phyloP scores from a whole-genome alignment of 2,329 filamentous ascomycete genomes.

The Fusarium robinianum region DNA sequence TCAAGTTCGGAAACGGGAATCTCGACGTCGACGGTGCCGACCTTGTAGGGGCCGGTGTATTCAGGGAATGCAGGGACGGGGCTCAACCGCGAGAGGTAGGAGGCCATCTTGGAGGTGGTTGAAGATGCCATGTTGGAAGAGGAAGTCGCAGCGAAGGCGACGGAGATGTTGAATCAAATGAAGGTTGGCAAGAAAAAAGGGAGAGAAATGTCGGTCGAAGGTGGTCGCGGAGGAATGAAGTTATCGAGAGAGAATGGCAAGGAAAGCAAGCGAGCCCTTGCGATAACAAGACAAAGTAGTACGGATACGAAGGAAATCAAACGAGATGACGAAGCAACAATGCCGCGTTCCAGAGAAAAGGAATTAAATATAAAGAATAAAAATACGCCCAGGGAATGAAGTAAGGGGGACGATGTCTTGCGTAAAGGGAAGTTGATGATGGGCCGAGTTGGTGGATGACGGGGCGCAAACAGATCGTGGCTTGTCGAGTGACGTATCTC shows the following conservation, averaged over 20 bases:
- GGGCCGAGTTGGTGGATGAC: neutral
- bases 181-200: neutral
- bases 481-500: too few relatives aligned
- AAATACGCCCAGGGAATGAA: too few relatives aligned
- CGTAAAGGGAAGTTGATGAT: neutral
- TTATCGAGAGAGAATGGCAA: neutral
- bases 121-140: slow-evolving; percentile 27
- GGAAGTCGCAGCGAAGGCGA: neutral
- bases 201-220: neutral
- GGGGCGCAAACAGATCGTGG: neutral
- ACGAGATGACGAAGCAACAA: too few relatives aligned
- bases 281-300: too few relatives aligned
- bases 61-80: slow-evolving; percentile 74
- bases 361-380: neutral
- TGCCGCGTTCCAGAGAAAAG: too few relatives aligned
- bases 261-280: too few relatives aligned
- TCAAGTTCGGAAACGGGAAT: slow-evolving; percentile 67
- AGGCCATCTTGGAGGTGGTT: slow-evolving; percentile 46
- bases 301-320: too few relatives aligned
- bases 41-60: slow-evolving; percentile 72
- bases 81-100: slow-evolving; percentile 61
- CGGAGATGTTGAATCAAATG: slow-evolving; percentile 5
- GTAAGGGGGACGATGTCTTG: neutral
- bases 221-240: neutral
- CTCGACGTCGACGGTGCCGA: slow-evolving; percentile 77